Conservation (phyloP, 805 yeast species). For the Yarrowia sp. region DNA sequence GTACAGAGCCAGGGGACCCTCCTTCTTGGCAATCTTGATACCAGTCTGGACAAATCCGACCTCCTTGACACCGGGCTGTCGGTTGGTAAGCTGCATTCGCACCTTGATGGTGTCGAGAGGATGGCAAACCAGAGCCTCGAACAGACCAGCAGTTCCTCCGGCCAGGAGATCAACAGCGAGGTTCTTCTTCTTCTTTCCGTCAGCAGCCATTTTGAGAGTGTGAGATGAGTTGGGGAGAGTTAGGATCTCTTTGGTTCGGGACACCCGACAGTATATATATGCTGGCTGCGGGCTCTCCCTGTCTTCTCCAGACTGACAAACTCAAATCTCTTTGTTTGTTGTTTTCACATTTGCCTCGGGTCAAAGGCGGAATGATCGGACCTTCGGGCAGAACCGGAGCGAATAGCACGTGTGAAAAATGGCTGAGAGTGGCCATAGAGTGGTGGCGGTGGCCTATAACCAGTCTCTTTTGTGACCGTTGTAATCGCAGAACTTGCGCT, state of each 20-base stretch:
- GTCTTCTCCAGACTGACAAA: conserved; percentile 22
- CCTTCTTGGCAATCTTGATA: conserved; percentile 66
- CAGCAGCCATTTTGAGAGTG: conserved; percentile 23
- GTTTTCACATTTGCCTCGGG: conserved; percentile 26
- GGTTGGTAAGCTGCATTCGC: conserved; percentile 82
- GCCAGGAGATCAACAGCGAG: conserved; percentile 51
- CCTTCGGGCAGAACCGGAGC: conserved; percentile 20
- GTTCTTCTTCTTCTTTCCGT: conserved; percentile 31
- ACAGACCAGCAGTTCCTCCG: conserved; percentile 96
- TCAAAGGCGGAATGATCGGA: conserved; percentile 25
- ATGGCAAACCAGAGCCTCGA: conserved; percentile 97
- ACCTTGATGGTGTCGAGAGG: conserved; percentile 98
- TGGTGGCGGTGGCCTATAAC: too few species aligned
- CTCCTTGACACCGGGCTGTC: conserved; percentile 47
- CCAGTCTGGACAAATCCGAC: conserved; percentile 90
- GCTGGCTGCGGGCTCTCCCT: neutral
- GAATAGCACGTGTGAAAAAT: neutral
- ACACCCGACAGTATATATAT: neutral
- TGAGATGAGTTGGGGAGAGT: neutral
- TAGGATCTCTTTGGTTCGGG: neutral
- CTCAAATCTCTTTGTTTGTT: conserved; percentile 23
- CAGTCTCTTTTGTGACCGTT: too few species aligned
- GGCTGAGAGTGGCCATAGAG: neutral
- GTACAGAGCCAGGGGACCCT: conserved; percentile 80
- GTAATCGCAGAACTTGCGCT: too few species aligned